Base-by-base conservation (phyloP, 1,284 basidiomycete species). In the Rhizoctonia solani region DNA sequence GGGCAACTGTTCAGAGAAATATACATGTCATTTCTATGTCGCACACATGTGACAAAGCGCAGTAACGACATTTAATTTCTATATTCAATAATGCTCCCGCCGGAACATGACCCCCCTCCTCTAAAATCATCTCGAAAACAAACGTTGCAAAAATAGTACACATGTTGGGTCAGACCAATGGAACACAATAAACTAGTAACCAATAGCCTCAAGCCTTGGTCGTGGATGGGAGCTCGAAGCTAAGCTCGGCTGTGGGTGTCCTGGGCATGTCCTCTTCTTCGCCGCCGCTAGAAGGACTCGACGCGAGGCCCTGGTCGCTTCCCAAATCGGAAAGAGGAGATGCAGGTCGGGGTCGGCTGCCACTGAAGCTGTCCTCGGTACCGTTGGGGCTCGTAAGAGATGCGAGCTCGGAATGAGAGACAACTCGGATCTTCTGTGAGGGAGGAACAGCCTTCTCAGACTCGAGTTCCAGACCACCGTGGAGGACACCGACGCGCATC, bases 401-500 rank as follows among this genome's bases (percentile, higher is more conserved):
- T 5, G 27, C 14, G 50, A 65, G 50, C 41, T 65, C 61, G 1
- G 37, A 5, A 41, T 65, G 61, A 16, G 61, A 65, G 50, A 65
- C 61, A 27, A 67, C 50, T 11, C 68, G 67, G 49, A 89, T 80
- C 27, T 86, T 81, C 72, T 89, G 87, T 59, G 83, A 82, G 1
- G 87, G 88, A 11, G 88, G 88, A 47, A 89, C 81, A 0, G 76
- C 72, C 75, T 85, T 85, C 52, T 77, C 74, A 30, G 72, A 67
- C 74, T 90, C 88, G 68, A 88, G 87, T 70, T 87, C 83, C 63
- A 83, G 80, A 55, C 93, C 93, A 58, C 92, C 92, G 67, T 88
- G 86, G 54, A 96, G 80, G 55, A 92, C 83, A 72, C 93, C 93
- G 44, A 96, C 93, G 63, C 93, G 89, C 82, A 93, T 92, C 91